Conservation (phyloP, 257 asterid species). For the Perilla frutescens region DNA sequence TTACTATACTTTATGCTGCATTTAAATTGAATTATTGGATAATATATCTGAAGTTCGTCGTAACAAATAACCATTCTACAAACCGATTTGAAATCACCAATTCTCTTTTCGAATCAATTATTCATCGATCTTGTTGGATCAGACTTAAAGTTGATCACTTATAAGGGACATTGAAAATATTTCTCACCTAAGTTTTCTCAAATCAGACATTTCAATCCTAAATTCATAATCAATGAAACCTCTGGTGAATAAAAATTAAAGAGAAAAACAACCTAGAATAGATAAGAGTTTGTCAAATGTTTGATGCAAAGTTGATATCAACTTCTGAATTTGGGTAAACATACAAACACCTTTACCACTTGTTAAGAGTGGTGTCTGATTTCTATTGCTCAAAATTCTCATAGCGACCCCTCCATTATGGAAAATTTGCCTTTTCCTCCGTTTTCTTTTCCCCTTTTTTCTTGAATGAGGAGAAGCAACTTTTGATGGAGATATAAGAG, state of each 20-base stretch:
- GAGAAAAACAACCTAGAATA: background rate
- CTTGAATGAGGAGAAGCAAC: slow-evolving; percentile 43
- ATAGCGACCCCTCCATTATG: slow-evolving; percentile 41
- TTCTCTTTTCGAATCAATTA: too few species aligned
- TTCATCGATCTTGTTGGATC: too few species aligned
- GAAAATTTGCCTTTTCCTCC: slow-evolving; percentile 13
- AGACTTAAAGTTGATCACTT: background rate
- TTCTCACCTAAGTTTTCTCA: background rate
- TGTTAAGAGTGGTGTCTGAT: slow-evolving; percentile 36
- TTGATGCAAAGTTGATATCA: slow-evolving; percentile 24
- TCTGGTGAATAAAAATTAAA: slow-evolving; percentile 11
- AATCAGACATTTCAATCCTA: too few species aligned
- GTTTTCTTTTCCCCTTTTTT: slow-evolving; percentile 3
- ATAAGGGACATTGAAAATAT: background rate
- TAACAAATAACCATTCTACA: too few species aligned
- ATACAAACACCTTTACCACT: slow-evolving; percentile 13
- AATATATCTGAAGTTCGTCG: too few species aligned
- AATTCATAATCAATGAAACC: background rate
- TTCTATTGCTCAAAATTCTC: slow-evolving; percentile 35
- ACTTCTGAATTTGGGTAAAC: slow-evolving; percentile 35
- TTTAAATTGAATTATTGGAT: too few species aligned
- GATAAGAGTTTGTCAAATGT: slow-evolving; percentile 8
- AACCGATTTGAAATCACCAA: background rate
- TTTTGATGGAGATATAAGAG: slow-evolving; percentile 35
- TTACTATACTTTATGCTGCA: too few species aligned